Base-by-base conservation (phyloP, 345 rosid species). In the Eutrema heterophyllum region DNA sequence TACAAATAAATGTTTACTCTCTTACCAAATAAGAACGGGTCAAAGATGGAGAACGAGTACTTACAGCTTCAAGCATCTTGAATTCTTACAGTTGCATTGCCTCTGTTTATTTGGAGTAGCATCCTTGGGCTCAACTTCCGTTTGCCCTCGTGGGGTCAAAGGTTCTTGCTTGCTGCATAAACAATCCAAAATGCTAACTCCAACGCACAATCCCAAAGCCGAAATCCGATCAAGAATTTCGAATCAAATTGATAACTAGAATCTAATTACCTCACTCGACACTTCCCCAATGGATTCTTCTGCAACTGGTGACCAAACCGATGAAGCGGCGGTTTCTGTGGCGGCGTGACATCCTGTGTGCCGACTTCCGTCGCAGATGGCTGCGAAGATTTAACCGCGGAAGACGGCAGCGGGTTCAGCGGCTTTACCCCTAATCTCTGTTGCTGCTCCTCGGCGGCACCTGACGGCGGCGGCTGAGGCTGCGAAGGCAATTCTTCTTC, bases 61-160 rank as follows among this genome's bases (percentile, higher is more conserved):
- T 88, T 79, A 90, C 98, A 92, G 72, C 78, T 89, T 90, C 89
- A 92, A 84, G 74, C 96, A 92, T 29, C 78, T 83, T 12, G 96
- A 86, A 70, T 77, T 80, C 79, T 84, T 90, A 82, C 98, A 92
- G 63, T 85, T 90, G 61, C 96, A 92, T 62, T 79, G 91, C 79
- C 72, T 92, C 67, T 74, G 81, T 79, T 87, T 90, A 83, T 76
- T 86, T 16, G 88, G 94, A 48, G 87, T 86, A 64, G 52, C 78
- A 51, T 88, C 92, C 58, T 82, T 82, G n/a, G 74, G 78, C 35
- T 87, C 90, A 61, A 39, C 35, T 77, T 44, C 74, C 18, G 15
- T 18, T 36, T 68, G 73, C 6, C 46, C 78, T 33, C 75, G 72
- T 67, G 86, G 52, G 29, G 60, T 71, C 35, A 84, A 85, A 44